Conservation (phyloP, 169 alveolate species). For the Ichthyophthirius multifiliis region DNA sequence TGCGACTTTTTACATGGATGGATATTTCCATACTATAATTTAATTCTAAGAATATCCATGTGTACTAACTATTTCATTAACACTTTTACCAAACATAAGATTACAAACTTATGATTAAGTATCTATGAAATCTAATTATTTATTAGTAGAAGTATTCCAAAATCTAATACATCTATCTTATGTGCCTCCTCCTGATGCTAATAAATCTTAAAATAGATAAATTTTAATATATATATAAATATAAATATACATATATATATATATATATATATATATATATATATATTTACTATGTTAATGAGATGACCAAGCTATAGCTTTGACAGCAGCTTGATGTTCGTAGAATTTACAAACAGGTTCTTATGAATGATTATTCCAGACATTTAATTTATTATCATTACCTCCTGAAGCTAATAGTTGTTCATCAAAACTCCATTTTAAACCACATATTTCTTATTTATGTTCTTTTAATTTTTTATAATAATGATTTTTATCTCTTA, state of each 20-base stretch:
- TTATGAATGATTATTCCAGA: slow-evolving; percentile 82
- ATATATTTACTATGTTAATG: slow-evolving; percentile 79
- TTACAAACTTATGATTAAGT: slow-evolving; percentile 89
- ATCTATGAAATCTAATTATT: slow-evolving; percentile 77
- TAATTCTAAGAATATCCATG: slow-evolving; percentile 94
- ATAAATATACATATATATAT: neutral
- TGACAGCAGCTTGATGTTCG: slow-evolving; percentile 91
- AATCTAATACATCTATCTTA: slow-evolving; percentile 93
- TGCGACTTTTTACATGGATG: slow-evolving; percentile 84
- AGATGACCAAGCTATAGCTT: slow-evolving; percentile 97
- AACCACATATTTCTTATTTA: slow-evolving; percentile 90
- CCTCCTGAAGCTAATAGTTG: slow-evolving; percentile 94
- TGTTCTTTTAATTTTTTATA: slow-evolving; percentile 71
- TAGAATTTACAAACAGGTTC: slow-evolving; percentile 71
- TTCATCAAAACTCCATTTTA: slow-evolving; percentile 90
- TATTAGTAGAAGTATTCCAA: slow-evolving; percentile 90
- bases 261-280: no score
- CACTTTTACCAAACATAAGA: slow-evolving; percentile 89
- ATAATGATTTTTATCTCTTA: slow-evolving; percentile 51
- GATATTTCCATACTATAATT: slow-evolving; percentile 94
- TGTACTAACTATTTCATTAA: slow-evolving; percentile 91
- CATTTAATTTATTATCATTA: slow-evolving; percentile 92
- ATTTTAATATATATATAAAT: neutral
- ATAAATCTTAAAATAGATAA: slow-evolving; percentile 21
- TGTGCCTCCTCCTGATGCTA: slow-evolving; percentile 97